Base-by-base conservation (phyloP, 129 eudicot species). In the Scalesia atractyloides region DNA sequence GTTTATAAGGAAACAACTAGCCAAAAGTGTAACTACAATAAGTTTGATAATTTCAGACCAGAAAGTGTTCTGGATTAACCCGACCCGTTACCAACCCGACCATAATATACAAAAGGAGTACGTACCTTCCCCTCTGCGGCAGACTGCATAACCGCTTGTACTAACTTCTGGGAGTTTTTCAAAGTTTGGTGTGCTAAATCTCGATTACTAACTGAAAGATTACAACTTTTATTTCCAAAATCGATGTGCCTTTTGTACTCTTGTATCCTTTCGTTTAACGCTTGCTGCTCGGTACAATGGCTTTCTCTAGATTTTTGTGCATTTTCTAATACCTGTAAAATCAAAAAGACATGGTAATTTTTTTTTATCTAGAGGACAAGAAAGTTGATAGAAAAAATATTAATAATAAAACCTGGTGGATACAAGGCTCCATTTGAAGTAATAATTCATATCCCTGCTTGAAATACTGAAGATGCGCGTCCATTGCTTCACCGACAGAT, bases 361-460 rank as follows among this genome's bases (percentile, higher is more conserved):
- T 44, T 26, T 12, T 19, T 48, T 24, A 43, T 24, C 4, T 43
- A 19, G 30, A 47, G 18, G 41, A 46, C 60, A 67, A 66, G 18
- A 47, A 67, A 22, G 33, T 67, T 49, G 68, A n/a, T n/a, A 64
- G 56, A 57, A 9, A 11, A 48, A 47, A 47, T 58, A 14, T 12
- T 66, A 62, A 53, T 24, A 63, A 53, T 33, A 50, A 60, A 73
- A 92, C 98, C 97, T 93, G 95, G 51, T 73, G 78, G 36, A 93
- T 89, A 73, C 72, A 89, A 75, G 98, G 98, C 78, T 93, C 96
- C 95, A 93, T 85, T 72, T 87, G 96, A 85, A 84, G 96, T 74
- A 93, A 81, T n/a, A 93, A 84, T 66, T 93, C 98, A 49, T 93
- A 93, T 16, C 96, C 98, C 92, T 88, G 90, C 76, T 90, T 93